Evolutionary conservation across 208 protist genomes (phyloP).

Genomic region (Leishmania lainsoni): DNA sequence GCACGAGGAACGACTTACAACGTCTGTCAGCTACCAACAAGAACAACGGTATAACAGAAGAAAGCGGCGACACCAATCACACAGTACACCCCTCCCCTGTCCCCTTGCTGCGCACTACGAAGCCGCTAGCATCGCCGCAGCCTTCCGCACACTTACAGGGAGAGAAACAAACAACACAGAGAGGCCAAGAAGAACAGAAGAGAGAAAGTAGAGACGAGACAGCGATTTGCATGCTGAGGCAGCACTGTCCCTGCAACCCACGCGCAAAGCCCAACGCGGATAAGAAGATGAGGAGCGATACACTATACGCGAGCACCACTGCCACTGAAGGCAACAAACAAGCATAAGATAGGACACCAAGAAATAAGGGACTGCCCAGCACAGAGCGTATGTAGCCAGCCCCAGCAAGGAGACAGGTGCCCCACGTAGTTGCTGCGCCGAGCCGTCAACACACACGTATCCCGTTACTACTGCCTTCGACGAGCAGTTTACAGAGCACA

Average conservation of each 20-base stretch:
- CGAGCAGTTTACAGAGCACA: slow-evolving; percentile 8
- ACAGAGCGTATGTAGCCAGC: neutral
- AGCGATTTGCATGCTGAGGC: neutral
- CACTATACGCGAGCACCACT: neutral
- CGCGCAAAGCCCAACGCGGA: neutral
- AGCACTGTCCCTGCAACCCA: neutral
- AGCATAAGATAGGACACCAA: neutral
- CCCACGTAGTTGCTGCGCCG: neutral
- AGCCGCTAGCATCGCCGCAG: neutral
- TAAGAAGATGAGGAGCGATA: neutral
- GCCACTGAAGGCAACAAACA: neutral
- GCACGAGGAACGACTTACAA: neutral
- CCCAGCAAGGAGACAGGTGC: neutral
- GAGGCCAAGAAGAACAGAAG: neutral
- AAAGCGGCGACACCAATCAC: neutral
- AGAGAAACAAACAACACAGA: neutral
- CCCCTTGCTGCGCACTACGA: neutral
- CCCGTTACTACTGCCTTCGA: neutral
- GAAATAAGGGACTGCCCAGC: neutral
- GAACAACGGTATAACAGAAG: neutral
- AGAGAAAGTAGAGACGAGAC: neutral
- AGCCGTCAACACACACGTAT: neutral
- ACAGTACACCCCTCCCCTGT: neutral
- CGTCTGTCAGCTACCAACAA: neutral
- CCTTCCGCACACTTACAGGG: neutral